phyloP scores from a whole-genome alignment of 2,329 filamentous ascomycete genomes.

The Spiromastix sp. region DNA sequence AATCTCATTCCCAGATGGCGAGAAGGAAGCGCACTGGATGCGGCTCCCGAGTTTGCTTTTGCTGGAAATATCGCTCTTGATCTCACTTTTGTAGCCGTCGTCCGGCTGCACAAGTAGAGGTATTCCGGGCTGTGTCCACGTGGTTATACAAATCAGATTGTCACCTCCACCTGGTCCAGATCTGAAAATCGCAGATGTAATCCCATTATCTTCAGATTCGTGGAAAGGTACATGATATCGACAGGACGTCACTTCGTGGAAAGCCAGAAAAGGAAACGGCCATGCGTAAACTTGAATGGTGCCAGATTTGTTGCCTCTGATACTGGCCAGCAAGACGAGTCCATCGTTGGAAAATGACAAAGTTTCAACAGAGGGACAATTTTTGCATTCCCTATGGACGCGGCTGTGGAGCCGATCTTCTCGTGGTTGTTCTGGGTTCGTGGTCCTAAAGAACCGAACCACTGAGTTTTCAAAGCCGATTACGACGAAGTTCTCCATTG shows the following conservation, averaged over 20 bases:
- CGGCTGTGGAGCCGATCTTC: constrained; percentile 28
- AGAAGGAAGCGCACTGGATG: constrained; percentile 32
- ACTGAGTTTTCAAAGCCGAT: constrained; percentile 32
- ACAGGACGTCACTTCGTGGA: constrained; percentile 26
- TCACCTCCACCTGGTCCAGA: constrained; percentile 24
- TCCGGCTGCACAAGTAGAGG: constrained; percentile 31
- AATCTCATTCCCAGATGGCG: constrained; percentile 27
- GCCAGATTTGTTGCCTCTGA: constrained; percentile 25
- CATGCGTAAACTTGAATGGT: constrained; percentile 29
- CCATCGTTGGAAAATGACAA: constrained; percentile 33
- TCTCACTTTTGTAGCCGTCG: constrained; percentile 26
- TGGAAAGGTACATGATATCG: constrained; percentile 31
- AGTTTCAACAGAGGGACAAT: constrained; percentile 30
- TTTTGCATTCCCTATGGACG: constrained; percentile 25
- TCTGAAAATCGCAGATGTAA: constrained; percentile 28
- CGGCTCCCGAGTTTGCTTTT: constrained; percentile 27
- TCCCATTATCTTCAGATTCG: constrained; percentile 33
- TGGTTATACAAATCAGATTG: constrained; percentile 29
- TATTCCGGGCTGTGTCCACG: constrained; percentile 35
- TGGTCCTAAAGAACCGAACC: constrained; percentile 32
- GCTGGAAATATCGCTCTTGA: constrained; percentile 21
- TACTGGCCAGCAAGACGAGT: constrained; percentile 30
- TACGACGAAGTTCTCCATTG: constrained; percentile 31
- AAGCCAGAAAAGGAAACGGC: constrained; percentile 28
- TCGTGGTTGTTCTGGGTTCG: constrained; percentile 22